These are phyloP conservation scores for Saccharomycopsis babjevae DNA, from an alignment of 805 yeast species.

Conservation along the genomic window DNA sequence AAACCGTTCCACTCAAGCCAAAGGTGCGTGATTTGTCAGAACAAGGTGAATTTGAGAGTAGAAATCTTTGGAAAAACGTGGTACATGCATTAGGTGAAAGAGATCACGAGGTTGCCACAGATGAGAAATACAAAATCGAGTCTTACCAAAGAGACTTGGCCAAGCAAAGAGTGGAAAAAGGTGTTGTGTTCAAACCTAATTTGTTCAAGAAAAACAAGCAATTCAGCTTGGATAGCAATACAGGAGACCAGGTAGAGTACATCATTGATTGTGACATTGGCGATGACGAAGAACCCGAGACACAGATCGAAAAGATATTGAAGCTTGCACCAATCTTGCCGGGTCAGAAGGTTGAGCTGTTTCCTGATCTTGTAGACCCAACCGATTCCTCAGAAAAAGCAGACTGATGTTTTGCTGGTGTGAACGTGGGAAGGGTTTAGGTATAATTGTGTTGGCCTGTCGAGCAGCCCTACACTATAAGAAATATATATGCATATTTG, in stretches of 20 bases:
- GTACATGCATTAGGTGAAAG: conserved; percentile 69
- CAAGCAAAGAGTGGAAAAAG: conserved; percentile 64
- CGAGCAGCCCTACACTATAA: too few relatives aligned
- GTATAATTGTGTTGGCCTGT: too few relatives aligned
- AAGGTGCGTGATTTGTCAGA: conserved; percentile 65
- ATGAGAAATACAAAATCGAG: conserved; percentile 80
- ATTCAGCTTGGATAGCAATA: conserved; percentile 21
- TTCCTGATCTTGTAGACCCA: background rate
- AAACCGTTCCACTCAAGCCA: conserved; percentile 47
- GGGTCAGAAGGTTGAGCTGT: conserved; percentile 43
- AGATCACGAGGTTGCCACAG: conserved; percentile 77
- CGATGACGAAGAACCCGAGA: conserved; percentile 38
- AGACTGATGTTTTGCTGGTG: background rate
- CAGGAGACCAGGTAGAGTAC: conserved; percentile 46
- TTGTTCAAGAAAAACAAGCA: conserved; percentile 46
- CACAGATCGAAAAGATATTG: conserved; percentile 45
- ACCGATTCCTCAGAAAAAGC: background rate
- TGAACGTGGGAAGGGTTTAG: too few relatives aligned
- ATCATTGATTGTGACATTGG: conserved; percentile 56
- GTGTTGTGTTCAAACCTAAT: conserved; percentile 72
- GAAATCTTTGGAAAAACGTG: conserved; percentile 76
- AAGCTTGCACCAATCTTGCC: conserved; percentile 73
- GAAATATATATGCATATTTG: too few relatives aligned
- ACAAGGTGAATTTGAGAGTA: conserved; percentile 74
- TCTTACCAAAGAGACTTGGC: conserved; percentile 72